A percentile compares a stretch with the other conserved stretches of the same genome.
Evolutionary conservation across 495 filamentous ascomycete genomes (phyloP).

Genomic region (Neurospora sublineolata): DNA sequence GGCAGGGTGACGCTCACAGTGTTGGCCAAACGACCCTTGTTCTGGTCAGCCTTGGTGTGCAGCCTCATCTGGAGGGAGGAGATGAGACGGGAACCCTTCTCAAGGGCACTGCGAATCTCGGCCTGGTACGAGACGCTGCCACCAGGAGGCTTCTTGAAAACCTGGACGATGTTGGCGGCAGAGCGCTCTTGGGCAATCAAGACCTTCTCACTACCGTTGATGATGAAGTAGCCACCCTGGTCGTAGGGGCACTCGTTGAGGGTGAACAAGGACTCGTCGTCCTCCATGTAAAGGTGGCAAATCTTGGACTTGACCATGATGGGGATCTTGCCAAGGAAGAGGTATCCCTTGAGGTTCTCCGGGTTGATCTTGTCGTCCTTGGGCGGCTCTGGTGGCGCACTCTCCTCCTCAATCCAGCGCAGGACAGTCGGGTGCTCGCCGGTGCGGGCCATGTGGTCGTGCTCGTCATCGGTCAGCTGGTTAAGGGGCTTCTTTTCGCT

Average conservation of each 20-base stretch:
- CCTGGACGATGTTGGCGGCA: slow-evolving; percentile 95
- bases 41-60: slow-evolving; percentile 67
- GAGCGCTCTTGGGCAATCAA: slow-evolving; percentile 95
- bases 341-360: slow-evolving; percentile 31
- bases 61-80: slow-evolving; percentile 83
- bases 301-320: slow-evolving; percentile 96
- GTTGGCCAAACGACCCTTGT: slow-evolving; percentile 68
- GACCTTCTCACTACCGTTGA: slow-evolving; percentile 99
- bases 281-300: slow-evolving; percentile 72
- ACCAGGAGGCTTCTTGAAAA: slow-evolving; percentile 90
- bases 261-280: slow-evolving; percentile 68
- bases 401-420: slow-evolving; percentile 46
- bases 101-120: slow-evolving; percentile 90
- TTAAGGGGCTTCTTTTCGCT: slow-evolving; percentile 55
- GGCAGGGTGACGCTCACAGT: slow-evolving; percentile 82
- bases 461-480: slow-evolving; percentile 51
- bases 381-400: slow-evolving; percentile 17
- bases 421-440: slow-evolving; percentile 42
- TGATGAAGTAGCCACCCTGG: slow-evolving; percentile 96
- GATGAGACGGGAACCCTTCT: slow-evolving; percentile 89
- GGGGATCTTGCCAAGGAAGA: slow-evolving; percentile 87
- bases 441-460: slow-evolving; percentile 32
- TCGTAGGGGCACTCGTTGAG: slow-evolving; percentile 96
- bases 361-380: neutral
- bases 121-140: slow-evolving; percentile 84